Base-by-base conservation (phyloP, 495 filamentous ascomycete genomes). In the Amorphotheca resinae region DNA sequence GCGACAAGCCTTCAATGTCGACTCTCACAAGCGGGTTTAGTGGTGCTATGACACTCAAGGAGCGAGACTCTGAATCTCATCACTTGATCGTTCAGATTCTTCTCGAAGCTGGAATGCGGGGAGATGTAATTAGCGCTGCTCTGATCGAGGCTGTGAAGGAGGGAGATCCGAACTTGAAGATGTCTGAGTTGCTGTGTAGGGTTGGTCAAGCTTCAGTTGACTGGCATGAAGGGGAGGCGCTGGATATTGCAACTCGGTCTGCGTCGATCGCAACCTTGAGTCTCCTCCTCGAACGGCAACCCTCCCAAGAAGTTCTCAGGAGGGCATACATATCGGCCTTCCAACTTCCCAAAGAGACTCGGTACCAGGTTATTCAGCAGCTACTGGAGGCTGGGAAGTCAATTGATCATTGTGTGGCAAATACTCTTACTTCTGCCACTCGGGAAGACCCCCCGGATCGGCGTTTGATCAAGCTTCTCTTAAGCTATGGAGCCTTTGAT, bases 241-340 rank as follows among this genome's bases (percentile, higher is more conserved):
- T 42, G 2, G n/a, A 42, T 15, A 32, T 42, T 18, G 40, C 40
- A 32, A 16, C 40, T n/a, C 23, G 26, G 5, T 31, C 22, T 32
- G 22, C n/a, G 7, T 31, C 30, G 1, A 15, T 42, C 26, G 16
- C 7, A 9, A 4, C 25, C 2, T 6, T 42, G 8, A 16, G 15
- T 16, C 12, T 31, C 15, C n/a, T 42, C 8, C 26, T 42, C 8
- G 23, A 25, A 8, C 15, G n/a, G 11, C 14, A 42, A n/a, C 9
- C 9, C 4, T 12, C 32, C 14, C 15, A 12, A 17, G 14, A 16
- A 8, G 32, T 17, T 17, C 32, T 34, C 14, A 5, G 8, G 9
- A 12, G 32, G 5, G 9, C 32, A 4, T 34, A n/a, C 14, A 34
- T 6, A 12, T n/a, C 32, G 14, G 9, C 32, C 4, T 17, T 5